A percentile compares a stretch with the other conserved stretches of the same genome.
Evolutionary conservation across 2,329 filamentous ascomycete genomes (phyloP).

Genomic region (Beauveria sp.): DNA sequence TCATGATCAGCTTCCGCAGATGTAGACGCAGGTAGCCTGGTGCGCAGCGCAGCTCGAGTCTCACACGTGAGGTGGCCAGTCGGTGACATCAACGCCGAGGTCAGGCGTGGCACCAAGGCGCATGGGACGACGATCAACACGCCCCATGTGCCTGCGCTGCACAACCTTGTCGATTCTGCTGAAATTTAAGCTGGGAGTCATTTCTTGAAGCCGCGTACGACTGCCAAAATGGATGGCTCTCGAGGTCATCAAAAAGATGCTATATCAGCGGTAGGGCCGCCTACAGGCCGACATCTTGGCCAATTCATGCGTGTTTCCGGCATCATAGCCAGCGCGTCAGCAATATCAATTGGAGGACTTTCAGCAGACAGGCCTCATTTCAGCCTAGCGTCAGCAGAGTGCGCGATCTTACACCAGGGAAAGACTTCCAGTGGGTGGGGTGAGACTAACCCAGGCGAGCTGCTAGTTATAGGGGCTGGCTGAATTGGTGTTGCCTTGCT

Average conservation of each 20-base stretch:
- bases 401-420: constrained; percentile 2
- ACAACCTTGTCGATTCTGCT: neutral
- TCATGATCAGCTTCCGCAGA: neutral
- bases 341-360: neutral
- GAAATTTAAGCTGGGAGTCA: neutral
- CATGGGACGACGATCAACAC: neutral
- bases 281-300: neutral
- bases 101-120: constrained; percentile 1
- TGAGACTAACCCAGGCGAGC: neutral
- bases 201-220: neutral
- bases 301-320: neutral
- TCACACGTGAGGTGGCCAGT: constrained; percentile 3
- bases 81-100: neutral
- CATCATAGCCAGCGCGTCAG: neutral
- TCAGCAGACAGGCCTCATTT: neutral
- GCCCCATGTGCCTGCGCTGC: neutral
- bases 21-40: neutral
- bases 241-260: neutral
- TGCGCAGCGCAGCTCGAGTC: neutral
- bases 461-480: neutral
- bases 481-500: neutral
- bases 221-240: neutral
- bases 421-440: neutral
- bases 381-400: neutral
- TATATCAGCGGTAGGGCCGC: neutral